phyloP scores from a whole-genome alignment of 768 basidiomycete species.

The Lactifluus pinguis region DNA sequence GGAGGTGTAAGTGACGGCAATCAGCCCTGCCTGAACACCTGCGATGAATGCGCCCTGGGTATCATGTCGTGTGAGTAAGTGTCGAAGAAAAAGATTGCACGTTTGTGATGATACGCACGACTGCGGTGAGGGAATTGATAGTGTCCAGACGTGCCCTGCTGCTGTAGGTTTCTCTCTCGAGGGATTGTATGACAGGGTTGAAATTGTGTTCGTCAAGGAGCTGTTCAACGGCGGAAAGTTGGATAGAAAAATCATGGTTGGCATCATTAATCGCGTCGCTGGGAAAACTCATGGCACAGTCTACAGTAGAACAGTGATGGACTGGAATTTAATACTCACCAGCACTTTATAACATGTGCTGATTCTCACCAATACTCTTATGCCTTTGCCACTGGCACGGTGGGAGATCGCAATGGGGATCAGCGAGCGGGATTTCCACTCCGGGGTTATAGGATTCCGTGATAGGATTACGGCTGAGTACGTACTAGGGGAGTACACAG shows the following conservation, averaged over 20 bases:
- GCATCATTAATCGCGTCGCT: background rate
- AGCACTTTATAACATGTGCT: too few species aligned
- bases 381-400: too few species aligned
- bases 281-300: background rate
- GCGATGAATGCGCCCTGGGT: background rate
- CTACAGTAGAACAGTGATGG: too few species aligned
- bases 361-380: too few species aligned
- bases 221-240: background rate
- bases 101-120: background rate
- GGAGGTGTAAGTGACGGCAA: background rate
- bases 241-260: background rate
- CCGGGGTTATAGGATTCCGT: too few species aligned
- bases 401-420: too few species aligned
- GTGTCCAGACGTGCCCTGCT: background rate
- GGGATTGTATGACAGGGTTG: background rate
- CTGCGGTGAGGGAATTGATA: background rate
- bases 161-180: background rate
- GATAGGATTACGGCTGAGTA: too few species aligned
- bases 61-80: background rate
- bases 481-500: too few species aligned
- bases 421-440: too few species aligned
- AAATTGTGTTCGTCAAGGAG: background rate
- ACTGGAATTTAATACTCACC: too few species aligned
- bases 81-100: background rate
- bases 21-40: background rate